These are phyloP conservation scores for Trichoderma polysporum DNA, from an alignment of 2,329 filamentous ascomycete species.

Conservation along the genomic window DNA sequence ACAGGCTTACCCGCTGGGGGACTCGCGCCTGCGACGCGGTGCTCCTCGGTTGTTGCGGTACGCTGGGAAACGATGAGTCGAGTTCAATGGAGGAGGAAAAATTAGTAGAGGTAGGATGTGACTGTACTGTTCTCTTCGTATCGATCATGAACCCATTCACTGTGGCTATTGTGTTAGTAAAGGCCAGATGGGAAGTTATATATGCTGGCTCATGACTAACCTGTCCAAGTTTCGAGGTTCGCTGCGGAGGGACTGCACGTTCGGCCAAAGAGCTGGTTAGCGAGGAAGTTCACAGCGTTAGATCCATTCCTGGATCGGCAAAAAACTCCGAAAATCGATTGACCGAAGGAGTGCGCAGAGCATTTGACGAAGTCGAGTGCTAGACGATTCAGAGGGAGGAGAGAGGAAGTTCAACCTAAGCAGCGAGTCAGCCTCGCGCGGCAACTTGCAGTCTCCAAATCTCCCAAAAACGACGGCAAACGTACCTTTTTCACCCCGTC, in stretches of 20 bases:
- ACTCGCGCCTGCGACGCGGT: constrained; percentile 44
- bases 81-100: background rate
- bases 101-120: background rate
- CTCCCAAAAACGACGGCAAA: background rate
- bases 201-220: constrained; percentile 45
- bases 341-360: constrained; percentile 31
- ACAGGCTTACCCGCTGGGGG: constrained; percentile 40
- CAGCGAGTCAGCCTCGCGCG: constrained; percentile 21
- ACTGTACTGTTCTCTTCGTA: constrained; percentile 70
- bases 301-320: constrained; percentile 33
- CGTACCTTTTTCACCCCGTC: constrained; percentile 88
- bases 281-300: constrained; percentile 37
- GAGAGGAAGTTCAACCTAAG: constrained; percentile 35
- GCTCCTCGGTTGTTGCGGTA: constrained; percentile 41
- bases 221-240: constrained; percentile 68
- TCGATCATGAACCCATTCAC: constrained; percentile 93
- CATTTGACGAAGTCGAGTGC: constrained; percentile 32
- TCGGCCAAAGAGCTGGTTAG: constrained; percentile 38
- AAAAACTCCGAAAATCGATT: constrained; percentile 33
- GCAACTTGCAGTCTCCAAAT: background rate
- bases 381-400: constrained; percentile 23
- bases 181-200: background rate
- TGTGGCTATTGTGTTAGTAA: constrained; percentile 34
- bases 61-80: constrained; percentile 33
- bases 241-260: constrained; percentile 57